Evolutionary conservation across 2,329 filamentous ascomycete species (phyloP).

Genomic region (Orbilia ellipsospora): DNA sequence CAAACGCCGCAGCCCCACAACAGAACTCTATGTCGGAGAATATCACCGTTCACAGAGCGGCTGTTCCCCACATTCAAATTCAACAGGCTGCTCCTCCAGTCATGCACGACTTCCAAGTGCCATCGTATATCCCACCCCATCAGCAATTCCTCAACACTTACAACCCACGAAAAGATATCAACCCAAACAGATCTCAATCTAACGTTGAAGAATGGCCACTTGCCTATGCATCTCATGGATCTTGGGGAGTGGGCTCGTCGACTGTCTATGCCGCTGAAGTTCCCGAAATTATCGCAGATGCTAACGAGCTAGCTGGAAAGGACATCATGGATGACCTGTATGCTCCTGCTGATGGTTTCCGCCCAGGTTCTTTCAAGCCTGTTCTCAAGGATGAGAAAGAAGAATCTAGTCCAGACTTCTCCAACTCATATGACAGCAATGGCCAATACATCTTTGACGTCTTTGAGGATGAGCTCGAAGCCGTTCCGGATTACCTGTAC

Average conservation of each 20-base stretch:
- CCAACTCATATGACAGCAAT: slow-evolving; percentile 53
- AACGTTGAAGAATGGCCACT: slow-evolving; percentile 58
- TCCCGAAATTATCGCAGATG: slow-evolving; percentile 46
- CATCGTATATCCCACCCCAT: slow-evolving; percentile 38
- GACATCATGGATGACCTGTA: slow-evolving; percentile 53
- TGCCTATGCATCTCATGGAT: slow-evolving; percentile 56
- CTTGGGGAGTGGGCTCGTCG: slow-evolving; percentile 42
- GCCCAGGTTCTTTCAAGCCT: slow-evolving; percentile 47
- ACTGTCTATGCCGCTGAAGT: slow-evolving; percentile 48
- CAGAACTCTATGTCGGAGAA: slow-evolving; percentile 56
- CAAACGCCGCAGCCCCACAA: slow-evolving; percentile 30
- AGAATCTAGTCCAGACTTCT: slow-evolving; percentile 40
- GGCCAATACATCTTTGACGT: slow-evolving; percentile 53
- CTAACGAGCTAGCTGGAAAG: slow-evolving; percentile 46
- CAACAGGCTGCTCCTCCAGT: slow-evolving; percentile 46
- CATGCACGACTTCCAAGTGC: slow-evolving; percentile 47
- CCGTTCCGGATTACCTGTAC: slow-evolving; percentile 49
- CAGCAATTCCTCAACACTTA: slow-evolving; percentile 55
- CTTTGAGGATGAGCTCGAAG: slow-evolving; percentile 52
- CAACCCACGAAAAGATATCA: slow-evolving; percentile 57
- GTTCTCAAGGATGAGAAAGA: slow-evolving; percentile 46
- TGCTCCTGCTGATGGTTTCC: slow-evolving; percentile 47
- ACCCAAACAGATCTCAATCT: slow-evolving; percentile 55
- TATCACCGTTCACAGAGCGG: slow-evolving; percentile 55
- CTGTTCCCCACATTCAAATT: slow-evolving; percentile 53